Evolutionary conservation across 2,329 filamentous ascomycete species (phyloP), one percentile per base, ranked within the genome.

Genomic region (Phialophora tarda): DNA sequence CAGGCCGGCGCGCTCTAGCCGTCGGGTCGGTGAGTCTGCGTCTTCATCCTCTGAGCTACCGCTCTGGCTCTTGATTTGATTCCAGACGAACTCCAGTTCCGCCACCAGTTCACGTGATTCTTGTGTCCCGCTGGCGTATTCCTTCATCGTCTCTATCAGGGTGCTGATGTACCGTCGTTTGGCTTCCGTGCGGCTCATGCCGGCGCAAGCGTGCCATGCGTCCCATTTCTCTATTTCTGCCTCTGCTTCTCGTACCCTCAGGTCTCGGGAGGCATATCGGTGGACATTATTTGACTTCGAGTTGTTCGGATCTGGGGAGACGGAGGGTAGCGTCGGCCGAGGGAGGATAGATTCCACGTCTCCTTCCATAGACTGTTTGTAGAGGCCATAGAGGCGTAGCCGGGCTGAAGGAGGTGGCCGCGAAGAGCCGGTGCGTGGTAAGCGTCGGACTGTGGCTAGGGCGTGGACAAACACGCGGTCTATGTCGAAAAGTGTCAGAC

Each of bases 71-170:
- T 65, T 96, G 73, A 99, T 94, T 78, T 98, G 95, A 73, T 97
- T 93, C 95, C 95, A 99, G 47, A 99, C 94, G 74, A 98, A 99
- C 79, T 99, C 95, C n/a, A 99, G 86, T 78, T 99, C 95, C 10
- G 89, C 85, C 44, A 98, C 93, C 47, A 99, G 84, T 78, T 96
- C 93, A 66, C 89, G 86, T 7, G 92, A 92, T 76, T 97, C 93
- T 57, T 79, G 75, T 0, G 93, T 97, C 48, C 90, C 85, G 51
- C 85, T 95, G 58, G 95, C 95, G 81, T 96, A 98, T 76, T 88
- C 87, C 81, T 97, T 93, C 93, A 99, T 98, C 0, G 93, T 98
- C 74, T 94, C 90, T 77, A 99, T 96, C 67, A 99, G 83, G 21
- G 92, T 93, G 74, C 93, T 91, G 76, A 99, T 94, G 77, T 99